Conservation (phyloP, 202 grass and related monocot species). For the Dendrocalamus latiflorus region DNA sequence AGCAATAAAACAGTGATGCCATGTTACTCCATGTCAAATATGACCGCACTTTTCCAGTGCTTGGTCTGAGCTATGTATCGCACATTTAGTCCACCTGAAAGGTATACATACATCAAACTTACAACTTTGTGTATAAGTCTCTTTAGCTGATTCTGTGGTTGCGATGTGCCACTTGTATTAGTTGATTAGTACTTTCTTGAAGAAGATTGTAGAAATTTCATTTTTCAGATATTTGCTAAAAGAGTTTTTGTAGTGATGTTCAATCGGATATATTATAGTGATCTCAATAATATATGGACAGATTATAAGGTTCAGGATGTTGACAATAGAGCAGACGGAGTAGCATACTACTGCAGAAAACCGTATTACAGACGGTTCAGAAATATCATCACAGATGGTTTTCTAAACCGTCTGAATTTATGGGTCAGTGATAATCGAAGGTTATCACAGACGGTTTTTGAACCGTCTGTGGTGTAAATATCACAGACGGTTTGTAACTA, state of each 20-base stretch:
- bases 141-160: no score
- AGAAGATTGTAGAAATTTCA: background rate
- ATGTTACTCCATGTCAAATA: background rate
- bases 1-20: background rate
- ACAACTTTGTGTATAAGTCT: background rate
- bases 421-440: no score
- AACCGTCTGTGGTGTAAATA: no score
- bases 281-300: background rate
- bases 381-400: no score
- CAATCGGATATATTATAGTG: background rate
- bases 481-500: no score
- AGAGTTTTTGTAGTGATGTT: background rate
- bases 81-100: background rate
- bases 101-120: background rate
- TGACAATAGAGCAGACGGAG: no score
- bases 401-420: no score
- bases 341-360: no score
- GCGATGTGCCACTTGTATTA: background rate
- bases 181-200: background rate
- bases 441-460: no score
- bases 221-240: background rate
- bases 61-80: background rate
- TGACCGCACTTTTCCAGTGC: background rate
- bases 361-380: no score
- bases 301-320: background rate